Percentiles rank a stretch among this genome's conserved stretches.
These are phyloP conservation scores for Didymella segeticola DNA, from an alignment of 2,329 filamentous ascomycete genomes.

Conservation along the genomic window DNA sequence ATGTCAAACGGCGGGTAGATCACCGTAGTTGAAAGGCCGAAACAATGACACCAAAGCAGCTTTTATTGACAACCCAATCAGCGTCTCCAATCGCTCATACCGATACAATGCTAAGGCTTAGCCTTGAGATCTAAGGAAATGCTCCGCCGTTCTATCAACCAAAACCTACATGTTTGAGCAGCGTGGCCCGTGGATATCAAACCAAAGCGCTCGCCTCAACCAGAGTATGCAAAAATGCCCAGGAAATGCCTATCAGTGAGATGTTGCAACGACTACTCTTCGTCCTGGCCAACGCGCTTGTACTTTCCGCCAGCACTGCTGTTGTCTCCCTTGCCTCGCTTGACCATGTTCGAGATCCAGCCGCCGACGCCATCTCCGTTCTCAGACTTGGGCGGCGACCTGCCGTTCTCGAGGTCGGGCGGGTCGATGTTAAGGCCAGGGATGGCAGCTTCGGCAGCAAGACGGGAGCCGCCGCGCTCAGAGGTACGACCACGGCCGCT, in stretches of 20 bases:
- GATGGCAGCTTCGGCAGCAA: slow-evolving; percentile 67
- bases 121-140: slow-evolving; percentile 27
- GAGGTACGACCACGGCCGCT: slow-evolving; percentile 56
- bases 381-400: slow-evolving; percentile 42
- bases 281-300: slow-evolving; percentile 54
- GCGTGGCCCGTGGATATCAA: slow-evolving; percentile 33
- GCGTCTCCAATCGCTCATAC: slow-evolving; percentile 10
- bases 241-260: slow-evolving; percentile 26
- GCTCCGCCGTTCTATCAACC: slow-evolving; percentile 39
- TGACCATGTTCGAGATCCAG: slow-evolving; percentile 73
- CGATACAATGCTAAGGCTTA: slow-evolving; percentile 23
- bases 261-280: slow-evolving; percentile 25
- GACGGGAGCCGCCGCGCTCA: slow-evolving; percentile 47
- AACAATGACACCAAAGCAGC: slow-evolving; percentile 7
- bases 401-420: slow-evolving; percentile 66
- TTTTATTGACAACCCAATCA: slow-evolving; percentile 16
- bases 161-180: slow-evolving; percentile 31
- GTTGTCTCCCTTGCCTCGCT: slow-evolving; percentile 56
- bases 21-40: slow-evolving; percentile 6
- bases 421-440: slow-evolving; percentile 84
- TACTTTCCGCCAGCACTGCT: slow-evolving; percentile 54
- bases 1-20: slow-evolving; percentile 10
- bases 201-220: slow-evolving; percentile 28
- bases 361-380: slow-evolving; percentile 66
- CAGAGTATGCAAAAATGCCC: slow-evolving; percentile 28